phyloP scores from a whole-genome alignment of 2,329 filamentous ascomycete genomes.

The Fusarium haematococcum region DNA sequence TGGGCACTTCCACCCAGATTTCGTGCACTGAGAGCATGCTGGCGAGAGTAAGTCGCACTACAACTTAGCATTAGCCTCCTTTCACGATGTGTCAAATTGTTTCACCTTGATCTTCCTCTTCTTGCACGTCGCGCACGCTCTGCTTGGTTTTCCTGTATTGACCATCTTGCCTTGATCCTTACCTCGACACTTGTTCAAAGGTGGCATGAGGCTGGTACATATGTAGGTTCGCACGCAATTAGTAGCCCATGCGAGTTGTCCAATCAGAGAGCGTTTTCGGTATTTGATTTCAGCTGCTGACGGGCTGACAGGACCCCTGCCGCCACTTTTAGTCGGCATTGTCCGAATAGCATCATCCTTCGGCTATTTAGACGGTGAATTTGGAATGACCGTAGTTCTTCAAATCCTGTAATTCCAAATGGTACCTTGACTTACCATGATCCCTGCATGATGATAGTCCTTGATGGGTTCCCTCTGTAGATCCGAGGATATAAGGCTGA shows the following conservation, averaged over 20 bases:
- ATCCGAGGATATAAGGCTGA: background rate
- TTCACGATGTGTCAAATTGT: background rate
- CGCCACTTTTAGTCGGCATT: background rate
- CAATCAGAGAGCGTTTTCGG: background rate
- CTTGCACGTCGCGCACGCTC: constrained; percentile 35
- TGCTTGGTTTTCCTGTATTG: constrained; percentile 35
- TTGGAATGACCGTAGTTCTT: background rate
- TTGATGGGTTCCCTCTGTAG: background rate
- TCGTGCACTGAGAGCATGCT: constrained; percentile 30
- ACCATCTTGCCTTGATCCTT: constrained; percentile 12
- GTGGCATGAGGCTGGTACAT: background rate
- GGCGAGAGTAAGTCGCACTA: constrained; percentile 34
- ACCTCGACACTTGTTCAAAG: background rate
- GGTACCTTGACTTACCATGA: background rate
- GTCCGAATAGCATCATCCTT: background rate
- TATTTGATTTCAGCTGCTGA: background rate
- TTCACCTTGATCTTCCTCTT: constrained; percentile 36
- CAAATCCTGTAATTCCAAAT: background rate
- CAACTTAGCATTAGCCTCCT: background rate
- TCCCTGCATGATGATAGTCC: background rate
- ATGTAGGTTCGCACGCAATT: background rate
- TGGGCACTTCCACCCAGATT: constrained; percentile 33
- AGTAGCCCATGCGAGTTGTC: background rate
- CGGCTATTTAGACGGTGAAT: background rate
- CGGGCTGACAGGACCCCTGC: background rate